These are phyloP conservation scores for Colletotrichum aenigma DNA, from an alignment of 2,329 filamentous ascomycete species.

Conservation along the genomic window DNA sequence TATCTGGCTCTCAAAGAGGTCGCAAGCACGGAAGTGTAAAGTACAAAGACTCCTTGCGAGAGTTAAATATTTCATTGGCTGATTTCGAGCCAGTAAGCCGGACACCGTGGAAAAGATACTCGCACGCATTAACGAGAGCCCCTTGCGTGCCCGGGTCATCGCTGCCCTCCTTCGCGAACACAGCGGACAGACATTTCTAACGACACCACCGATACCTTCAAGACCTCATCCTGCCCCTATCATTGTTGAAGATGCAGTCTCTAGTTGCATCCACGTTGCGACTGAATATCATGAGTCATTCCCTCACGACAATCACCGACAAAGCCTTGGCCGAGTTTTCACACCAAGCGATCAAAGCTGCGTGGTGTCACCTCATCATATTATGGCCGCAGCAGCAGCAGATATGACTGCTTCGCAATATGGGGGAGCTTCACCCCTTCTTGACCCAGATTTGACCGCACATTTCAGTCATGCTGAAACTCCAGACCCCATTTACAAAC, in stretches of 20 bases:
- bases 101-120: slow-evolving; percentile 30
- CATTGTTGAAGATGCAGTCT: not conserved
- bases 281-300: too few species aligned
- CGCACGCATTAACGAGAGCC: slow-evolving; percentile 26
- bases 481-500: not conserved
- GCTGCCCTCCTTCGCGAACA: not conserved
- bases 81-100: slow-evolving; percentile 7
- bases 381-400: slow-evolving; percentile 24
- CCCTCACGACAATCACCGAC: not conserved
- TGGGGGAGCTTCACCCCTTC: not conserved
- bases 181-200: not conserved
- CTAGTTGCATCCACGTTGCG: not conserved
- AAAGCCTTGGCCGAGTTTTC: not conserved
- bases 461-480: not conserved
- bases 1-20: not conserved
- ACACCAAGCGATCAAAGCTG: not conserved
- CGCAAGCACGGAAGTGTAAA: slow-evolving; percentile 25
- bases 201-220: not conserved
- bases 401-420: not conserved
- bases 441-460: not conserved
- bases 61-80: not conserved
- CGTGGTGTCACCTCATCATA: slow-evolving; percentile 22
- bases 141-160: slow-evolving; percentile 21
- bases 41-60: not conserved
- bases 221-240: not conserved